Conservation (phyloP, 768 basidiomycete genomes). For the Termitomyces sp. region DNA sequence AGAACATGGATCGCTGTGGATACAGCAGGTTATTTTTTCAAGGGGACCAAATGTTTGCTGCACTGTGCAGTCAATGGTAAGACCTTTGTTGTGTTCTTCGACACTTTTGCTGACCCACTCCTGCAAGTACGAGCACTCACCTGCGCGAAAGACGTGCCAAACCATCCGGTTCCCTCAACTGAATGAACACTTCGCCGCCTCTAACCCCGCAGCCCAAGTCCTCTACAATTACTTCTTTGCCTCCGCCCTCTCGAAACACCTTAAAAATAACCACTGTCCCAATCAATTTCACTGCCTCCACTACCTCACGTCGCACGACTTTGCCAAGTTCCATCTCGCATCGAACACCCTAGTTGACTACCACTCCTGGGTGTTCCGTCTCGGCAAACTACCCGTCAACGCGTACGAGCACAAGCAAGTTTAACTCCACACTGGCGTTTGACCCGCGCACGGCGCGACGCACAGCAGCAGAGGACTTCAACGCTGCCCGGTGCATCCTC, state of each 20-base stretch:
- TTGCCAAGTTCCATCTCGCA: not conserved
- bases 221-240: slow-evolving; percentile 26
- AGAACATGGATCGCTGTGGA: slow-evolving; percentile 39
- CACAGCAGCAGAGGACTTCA: slow-evolving; percentile 22
- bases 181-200: slow-evolving; percentile 28
- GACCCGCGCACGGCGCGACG: slow-evolving; percentile 25
- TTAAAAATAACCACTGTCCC: slow-evolving; percentile 20
- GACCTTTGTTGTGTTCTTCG: slow-evolving; percentile 2
- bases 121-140: slow-evolving; percentile 25
- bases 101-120: not conserved
- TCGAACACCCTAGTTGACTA: slow-evolving; percentile 31
- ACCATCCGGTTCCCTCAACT: slow-evolving; percentile 24
- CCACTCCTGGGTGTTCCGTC: slow-evolving; percentile 26
- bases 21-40: slow-evolving; percentile 30
- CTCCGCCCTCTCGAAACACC: slow-evolving; percentile 16
- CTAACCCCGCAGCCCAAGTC: slow-evolving; percentile 23
- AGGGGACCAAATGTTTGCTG: slow-evolving; percentile 28
- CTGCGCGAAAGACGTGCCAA: slow-evolving; percentile 18
- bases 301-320: too few relatives aligned
- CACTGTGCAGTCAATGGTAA: slow-evolving; percentile 24
- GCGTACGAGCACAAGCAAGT: slow-evolving; percentile 16
- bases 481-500: slow-evolving; percentile 19
- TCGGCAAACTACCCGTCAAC: slow-evolving; percentile 27
- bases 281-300: slow-evolving; percentile 20
- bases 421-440: slow-evolving; percentile 19